A percentile compares a stretch with the other conserved stretches of the same genome.
Evolutionary conservation across 2,329 filamentous ascomycete genomes (phyloP).

Genomic region (Paecilomyces formosus): DNA sequence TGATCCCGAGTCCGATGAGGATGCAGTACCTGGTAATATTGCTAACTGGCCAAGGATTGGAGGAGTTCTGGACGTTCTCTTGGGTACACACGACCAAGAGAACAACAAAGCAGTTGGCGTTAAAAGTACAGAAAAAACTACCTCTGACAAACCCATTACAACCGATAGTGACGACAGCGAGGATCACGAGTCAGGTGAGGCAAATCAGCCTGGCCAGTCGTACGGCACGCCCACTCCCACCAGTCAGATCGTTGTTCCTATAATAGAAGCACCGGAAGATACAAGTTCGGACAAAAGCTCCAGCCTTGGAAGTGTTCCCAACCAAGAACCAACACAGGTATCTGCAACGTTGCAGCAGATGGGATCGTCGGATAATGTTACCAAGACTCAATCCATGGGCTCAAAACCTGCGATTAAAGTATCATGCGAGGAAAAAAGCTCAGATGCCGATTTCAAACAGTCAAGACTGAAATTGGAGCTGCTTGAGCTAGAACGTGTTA

Average conservation of each 20-base stretch:
- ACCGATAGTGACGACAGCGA: not conserved
- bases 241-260: not conserved
- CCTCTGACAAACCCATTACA: not conserved
- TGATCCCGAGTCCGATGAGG: slow-evolving; percentile 9
- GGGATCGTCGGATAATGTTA: not conserved
- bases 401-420: not conserved
- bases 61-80: slow-evolving; percentile 25
- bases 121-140: not conserved
- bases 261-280: not conserved
- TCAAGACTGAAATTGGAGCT: slow-evolving; percentile 60
- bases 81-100: slow-evolving; percentile 5
- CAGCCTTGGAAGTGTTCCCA: not conserved
- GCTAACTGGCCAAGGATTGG: slow-evolving; percentile 24
- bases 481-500: slow-evolving; percentile 67
- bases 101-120: not conserved
- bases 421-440: not conserved
- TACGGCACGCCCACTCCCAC: not conserved
- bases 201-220: not conserved
- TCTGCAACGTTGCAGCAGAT: not conserved
- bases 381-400: not conserved
- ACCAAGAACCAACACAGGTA: not conserved
- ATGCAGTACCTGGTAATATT: slow-evolving; percentile 2
- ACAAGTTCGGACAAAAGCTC: not conserved
- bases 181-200: not conserved
- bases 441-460: slow-evolving; percentile 26